phyloP scores from a whole-genome alignment of 2,329 filamentous ascomycete genomes.

The Aspergillus felis region DNA sequence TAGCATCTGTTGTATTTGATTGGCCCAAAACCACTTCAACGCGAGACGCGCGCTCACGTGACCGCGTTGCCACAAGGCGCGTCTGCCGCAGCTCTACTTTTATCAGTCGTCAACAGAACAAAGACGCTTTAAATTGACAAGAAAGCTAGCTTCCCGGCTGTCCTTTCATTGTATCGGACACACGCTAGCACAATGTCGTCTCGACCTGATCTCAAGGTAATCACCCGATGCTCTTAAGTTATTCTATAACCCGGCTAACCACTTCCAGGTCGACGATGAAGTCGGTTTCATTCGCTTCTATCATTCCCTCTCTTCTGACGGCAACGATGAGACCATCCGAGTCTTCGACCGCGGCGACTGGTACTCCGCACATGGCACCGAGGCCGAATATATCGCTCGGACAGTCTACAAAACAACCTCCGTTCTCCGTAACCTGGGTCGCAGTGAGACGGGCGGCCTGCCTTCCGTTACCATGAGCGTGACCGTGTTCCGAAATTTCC shows the following conservation, averaged over 20 bases:
- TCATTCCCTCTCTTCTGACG: constrained; percentile 71
- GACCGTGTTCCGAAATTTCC: constrained; percentile 92
- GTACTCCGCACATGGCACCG: constrained; percentile 65
- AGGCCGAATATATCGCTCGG: constrained; percentile 47
- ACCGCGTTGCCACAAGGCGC: constrained; percentile 23
- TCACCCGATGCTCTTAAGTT: background rate
- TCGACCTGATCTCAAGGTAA: constrained; percentile 67
- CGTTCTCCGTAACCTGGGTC: constrained; percentile 83
- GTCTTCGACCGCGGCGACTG: constrained; percentile 94
- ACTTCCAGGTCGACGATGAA: constrained; percentile 81
- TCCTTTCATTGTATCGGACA: constrained; percentile 10
- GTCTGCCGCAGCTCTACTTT: constrained; percentile 6
- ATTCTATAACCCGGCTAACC: constrained; percentile 7
- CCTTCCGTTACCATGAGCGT: constrained; percentile 93
- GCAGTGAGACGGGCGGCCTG: constrained; percentile 76
- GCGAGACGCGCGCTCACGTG: constrained; percentile 36
- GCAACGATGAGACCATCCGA: constrained; percentile 65
- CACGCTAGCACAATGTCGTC: constrained; percentile 58
- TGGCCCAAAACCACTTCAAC: constrained; percentile 16
- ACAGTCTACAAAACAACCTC: constrained; percentile 98
- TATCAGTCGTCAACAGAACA: background rate
- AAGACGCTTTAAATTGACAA: constrained; percentile 9
- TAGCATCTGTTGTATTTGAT: constrained; percentile 3
- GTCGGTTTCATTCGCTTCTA: constrained; percentile 95
- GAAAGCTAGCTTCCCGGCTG: constrained; percentile 5